Percentiles rank a stretch among this genome's conserved stretches.
Evolutionary conservation across 1,284 basidiomycete genomes (phyloP).

Genomic region (Ganoderma lucidum): DNA sequence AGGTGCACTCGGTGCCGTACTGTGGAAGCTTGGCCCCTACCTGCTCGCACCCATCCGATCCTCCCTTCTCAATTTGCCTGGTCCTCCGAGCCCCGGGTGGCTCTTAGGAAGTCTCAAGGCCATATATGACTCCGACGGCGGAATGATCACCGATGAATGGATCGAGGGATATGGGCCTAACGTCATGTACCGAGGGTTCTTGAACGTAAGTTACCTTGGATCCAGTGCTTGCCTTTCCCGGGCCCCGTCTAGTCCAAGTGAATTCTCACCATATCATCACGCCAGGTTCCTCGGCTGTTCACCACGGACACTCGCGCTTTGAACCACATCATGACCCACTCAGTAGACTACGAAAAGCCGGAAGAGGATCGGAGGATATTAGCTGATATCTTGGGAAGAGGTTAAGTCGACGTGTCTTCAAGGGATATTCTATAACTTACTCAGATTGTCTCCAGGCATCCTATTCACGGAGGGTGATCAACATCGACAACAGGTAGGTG

Average conservation of each 20-base stretch:
- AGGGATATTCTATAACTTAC: neutral
- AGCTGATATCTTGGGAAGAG: conserved; percentile 39
- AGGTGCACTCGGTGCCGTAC: neutral
- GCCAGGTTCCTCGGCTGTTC: conserved; percentile 1
- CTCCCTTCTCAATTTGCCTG: conserved; percentile 54
- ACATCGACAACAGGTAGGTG: conserved; percentile 5
- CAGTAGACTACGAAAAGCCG: conserved; percentile 45
- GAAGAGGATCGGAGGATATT: conserved; percentile 37
- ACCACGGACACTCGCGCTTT: conserved; percentile 45
- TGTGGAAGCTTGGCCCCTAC: conserved; percentile 20
- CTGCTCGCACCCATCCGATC: conserved; percentile 45
- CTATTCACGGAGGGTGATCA: neutral
- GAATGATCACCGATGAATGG: conserved; percentile 60
- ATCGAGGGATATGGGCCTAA: conserved; percentile 59
- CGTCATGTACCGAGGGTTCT: conserved; percentile 52
- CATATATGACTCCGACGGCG: conserved; percentile 45
- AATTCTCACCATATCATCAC: neutral
- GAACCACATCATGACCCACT: conserved; percentile 47
- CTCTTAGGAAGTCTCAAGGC: conserved; percentile 62
- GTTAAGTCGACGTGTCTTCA: neutral
- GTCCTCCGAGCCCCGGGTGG: conserved; percentile 56
- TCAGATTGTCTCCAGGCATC: conserved; percentile 36
- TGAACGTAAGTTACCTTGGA: conserved; percentile 47
- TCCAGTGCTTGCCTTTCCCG: too few species aligned
- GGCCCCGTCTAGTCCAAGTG: neutral